Conservation (phyloP, 768 basidiomycete genomes). For the Amanita pallidorosea region DNA sequence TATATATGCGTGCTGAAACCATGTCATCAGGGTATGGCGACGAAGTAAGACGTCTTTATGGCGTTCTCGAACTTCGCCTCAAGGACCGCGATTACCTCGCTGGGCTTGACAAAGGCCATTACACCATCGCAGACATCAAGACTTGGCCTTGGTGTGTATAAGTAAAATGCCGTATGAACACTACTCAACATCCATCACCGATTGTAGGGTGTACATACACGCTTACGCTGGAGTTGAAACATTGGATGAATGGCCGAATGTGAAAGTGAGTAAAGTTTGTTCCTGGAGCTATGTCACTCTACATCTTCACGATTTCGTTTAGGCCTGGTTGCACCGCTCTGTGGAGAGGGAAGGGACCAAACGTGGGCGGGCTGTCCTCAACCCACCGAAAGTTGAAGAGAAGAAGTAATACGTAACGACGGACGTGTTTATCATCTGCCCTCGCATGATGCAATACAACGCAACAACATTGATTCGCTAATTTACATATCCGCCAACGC, state of each 20-base stretch:
- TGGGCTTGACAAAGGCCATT: slow-evolving; percentile 58
- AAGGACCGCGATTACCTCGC: slow-evolving; percentile 66
- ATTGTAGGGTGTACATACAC: slow-evolving; percentile 16
- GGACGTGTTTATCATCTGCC: not conserved
- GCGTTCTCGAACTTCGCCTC: slow-evolving; percentile 74
- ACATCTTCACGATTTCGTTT: not conserved
- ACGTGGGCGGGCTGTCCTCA: not conserved
- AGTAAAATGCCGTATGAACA: not conserved
- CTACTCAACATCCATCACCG: not conserved
- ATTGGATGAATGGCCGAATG: slow-evolving; percentile 52
- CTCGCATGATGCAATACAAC: too few relatives aligned
- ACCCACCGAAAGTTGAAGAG: not conserved
- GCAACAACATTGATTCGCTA: too few relatives aligned
- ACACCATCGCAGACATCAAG: slow-evolving; percentile 67
- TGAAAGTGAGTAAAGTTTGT: slow-evolving; percentile 23
- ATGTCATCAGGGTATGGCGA: slow-evolving; percentile 53
- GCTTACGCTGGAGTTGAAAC: slow-evolving; percentile 37
- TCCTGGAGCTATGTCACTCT: not conserved
- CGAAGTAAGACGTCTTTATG: slow-evolving; percentile 78
- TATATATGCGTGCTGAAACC: not conserved
- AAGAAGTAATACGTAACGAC: too few relatives aligned
- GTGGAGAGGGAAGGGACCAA: not conserved
- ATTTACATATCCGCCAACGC: too few relatives aligned
- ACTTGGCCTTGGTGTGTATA: slow-evolving; percentile 34
- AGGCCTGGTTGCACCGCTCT: not conserved